Conservation (phyloP, 371 early-diverging fungal genomes). For the Smittium culicis region DNA sequence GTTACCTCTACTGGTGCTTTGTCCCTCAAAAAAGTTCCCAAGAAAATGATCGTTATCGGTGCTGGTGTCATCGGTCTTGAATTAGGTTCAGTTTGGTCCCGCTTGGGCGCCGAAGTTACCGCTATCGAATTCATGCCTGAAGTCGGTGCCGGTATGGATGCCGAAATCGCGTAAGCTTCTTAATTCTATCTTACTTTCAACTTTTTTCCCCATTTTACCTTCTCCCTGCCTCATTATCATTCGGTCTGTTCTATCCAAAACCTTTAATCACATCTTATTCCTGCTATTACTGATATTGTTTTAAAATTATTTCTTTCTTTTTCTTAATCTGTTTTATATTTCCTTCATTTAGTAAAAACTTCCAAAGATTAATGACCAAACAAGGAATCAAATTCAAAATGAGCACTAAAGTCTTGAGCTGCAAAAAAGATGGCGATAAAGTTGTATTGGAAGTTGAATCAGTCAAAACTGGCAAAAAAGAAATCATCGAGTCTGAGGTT, state of each 20-base stretch:
- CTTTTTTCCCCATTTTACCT: too few species aligned
- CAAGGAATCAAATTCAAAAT: slow-evolving; percentile 97
- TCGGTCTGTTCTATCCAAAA: too few species aligned
- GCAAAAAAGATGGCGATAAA: slow-evolving; percentile 66
- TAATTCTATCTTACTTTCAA: not conserved
- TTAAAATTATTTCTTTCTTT: too few species aligned
- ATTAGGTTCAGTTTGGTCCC: slow-evolving; percentile 93
- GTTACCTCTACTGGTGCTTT: slow-evolving; percentile 96
- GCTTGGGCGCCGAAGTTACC: slow-evolving; percentile 89
- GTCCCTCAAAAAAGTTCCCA: slow-evolving; percentile 78
- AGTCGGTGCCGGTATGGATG: slow-evolving; percentile 96
- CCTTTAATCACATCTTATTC: too few species aligned
- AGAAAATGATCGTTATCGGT: slow-evolving; percentile 96
- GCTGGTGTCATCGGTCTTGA: slow-evolving; percentile 98
- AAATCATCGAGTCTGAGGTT: slow-evolving; percentile 79
- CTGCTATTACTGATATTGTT: too few species aligned
- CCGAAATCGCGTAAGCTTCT: slow-evolving; percentile 50
- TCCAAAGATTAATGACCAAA: slow-evolving; percentile 81
- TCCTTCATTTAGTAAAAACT: slow-evolving; percentile 56
- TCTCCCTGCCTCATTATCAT: too few species aligned
- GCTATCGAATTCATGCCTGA: slow-evolving; percentile 89
- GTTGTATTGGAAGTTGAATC: slow-evolving; percentile 84
- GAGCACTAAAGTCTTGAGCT: slow-evolving; percentile 84
- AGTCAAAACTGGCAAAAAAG: slow-evolving; percentile 64
- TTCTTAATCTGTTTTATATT: too few species aligned